Evolutionary conservation across 225 moss, liverwort and hornwort species (phyloP).

Genomic region (Climacium dendroides): DNA sequence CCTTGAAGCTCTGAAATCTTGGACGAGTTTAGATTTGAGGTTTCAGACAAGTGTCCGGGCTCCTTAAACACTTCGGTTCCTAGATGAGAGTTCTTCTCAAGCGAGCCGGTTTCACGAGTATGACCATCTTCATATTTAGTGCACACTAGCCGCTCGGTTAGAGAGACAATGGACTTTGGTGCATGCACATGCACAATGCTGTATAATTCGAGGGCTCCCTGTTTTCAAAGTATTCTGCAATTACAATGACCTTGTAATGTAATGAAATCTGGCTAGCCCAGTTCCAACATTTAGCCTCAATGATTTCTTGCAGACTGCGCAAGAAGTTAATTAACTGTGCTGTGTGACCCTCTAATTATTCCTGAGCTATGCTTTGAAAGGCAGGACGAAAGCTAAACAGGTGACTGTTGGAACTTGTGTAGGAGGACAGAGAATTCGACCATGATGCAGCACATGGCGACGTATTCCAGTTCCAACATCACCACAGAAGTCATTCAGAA

Average conservation of each 20-base stretch:
- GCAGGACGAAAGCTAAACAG: neutral
- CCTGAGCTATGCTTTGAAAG: neutral
- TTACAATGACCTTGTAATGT: neutral
- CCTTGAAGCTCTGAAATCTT: neutral
- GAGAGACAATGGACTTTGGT: neutral
- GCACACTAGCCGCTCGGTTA: neutral
- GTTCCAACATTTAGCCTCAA: neutral
- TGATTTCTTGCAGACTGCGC: neutral
- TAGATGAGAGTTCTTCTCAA: neutral
- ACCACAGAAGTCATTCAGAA: conserved; percentile 54
- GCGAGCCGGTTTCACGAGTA: neutral
- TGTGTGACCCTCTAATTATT: neutral
- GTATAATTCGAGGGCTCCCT: too few relatives aligned
- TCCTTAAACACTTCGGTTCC: neutral
- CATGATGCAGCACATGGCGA: conserved; percentile 49
- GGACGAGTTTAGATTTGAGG: neutral
- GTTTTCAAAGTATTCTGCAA: neutral
- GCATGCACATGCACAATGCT: neutral
- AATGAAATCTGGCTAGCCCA: neutral
- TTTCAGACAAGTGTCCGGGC: neutral
- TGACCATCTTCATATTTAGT: neutral
- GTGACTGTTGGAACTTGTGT: neutral
- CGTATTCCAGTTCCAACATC: conserved; percentile 37
- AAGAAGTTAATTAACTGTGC: neutral
- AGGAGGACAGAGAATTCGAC: neutral